Conservation (phyloP, 2,329 filamentous ascomycete species). For the Diplocarpon mali region DNA sequence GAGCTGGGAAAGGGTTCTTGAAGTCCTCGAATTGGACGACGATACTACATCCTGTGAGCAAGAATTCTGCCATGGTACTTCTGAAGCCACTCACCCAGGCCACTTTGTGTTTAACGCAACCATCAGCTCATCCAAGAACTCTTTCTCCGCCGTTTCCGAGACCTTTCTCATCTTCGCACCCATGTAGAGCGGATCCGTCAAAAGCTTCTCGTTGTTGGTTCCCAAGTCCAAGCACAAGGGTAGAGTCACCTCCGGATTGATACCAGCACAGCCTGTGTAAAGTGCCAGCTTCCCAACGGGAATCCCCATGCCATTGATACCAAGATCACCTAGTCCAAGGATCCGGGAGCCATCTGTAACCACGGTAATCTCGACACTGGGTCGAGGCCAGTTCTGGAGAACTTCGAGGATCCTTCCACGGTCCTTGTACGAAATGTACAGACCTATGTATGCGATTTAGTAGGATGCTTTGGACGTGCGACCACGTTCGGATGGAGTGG, state of each 20-base stretch:
- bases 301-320: constrained; percentile 73
- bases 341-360: constrained; percentile 54
- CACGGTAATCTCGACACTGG: constrained; percentile 49
- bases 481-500: background rate
- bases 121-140: constrained; percentile 67
- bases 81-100: constrained; percentile 53
- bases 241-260: constrained; percentile 68
- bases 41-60: constrained; percentile 37
- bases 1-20: constrained; percentile 44
- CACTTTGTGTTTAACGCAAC: constrained; percentile 54
- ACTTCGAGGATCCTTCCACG: constrained; percentile 53
- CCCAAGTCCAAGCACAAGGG: constrained; percentile 79
- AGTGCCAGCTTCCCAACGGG: constrained; percentile 73
- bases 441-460: constrained; percentile 25
- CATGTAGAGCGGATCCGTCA: constrained; percentile 69
- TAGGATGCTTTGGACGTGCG: background rate
- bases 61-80: constrained; percentile 49
- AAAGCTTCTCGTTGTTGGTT: constrained; percentile 64
- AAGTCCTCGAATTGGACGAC: constrained; percentile 64
- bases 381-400: constrained; percentile 59
- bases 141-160: constrained; percentile 60
- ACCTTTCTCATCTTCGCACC: constrained; percentile 57
- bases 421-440: constrained; percentile 62
- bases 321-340: constrained; percentile 69
- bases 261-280: constrained; percentile 75